Percentiles rank a stretch among this genome's conserved stretches.
Evolutionary conservation across 169 alveolate genomes (phyloP).

Genomic region (Eimeria necatrix): DNA sequence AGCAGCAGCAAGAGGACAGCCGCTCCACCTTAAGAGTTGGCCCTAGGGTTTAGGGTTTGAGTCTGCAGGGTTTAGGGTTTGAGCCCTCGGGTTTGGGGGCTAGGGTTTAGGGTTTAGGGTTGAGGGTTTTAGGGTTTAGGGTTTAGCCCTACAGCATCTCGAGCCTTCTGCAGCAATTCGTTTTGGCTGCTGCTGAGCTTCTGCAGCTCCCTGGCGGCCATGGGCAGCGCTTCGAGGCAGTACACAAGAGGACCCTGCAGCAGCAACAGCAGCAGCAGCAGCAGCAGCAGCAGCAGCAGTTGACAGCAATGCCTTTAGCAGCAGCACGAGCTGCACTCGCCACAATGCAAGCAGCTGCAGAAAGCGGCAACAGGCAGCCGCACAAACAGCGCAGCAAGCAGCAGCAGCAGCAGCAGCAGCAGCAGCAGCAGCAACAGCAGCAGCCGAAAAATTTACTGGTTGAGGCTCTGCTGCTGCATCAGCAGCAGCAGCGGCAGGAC

Average conservation of each 20-base stretch:
- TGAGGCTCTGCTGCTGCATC: constrained; percentile 4
- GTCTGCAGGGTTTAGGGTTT: too few relatives aligned
- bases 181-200: constrained; percentile 33
- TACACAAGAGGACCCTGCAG: constrained; percentile 8
- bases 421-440: constrained; percentile 20
- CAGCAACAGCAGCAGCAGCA: constrained; percentile 21
- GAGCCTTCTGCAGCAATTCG: constrained; percentile 39
- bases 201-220: constrained; percentile 9
- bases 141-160: not conserved
- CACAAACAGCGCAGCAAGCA: not conserved
- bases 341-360: not conserved
- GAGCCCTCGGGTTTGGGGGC: too few relatives aligned
- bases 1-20: not conserved
- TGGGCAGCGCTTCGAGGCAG: constrained; percentile 19
- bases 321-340: not conserved
- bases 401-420: not conserved
- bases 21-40: not conserved
- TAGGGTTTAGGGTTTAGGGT: constrained; percentile 25
- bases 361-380: not conserved
- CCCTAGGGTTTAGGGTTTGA: too few relatives aligned
- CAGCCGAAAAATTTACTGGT: not conserved
- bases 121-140: constrained; percentile 16
- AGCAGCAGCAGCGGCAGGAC: constrained; percentile 29
- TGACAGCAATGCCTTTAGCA: too few relatives aligned
- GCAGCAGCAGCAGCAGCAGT: constrained; percentile 28